Evolutionary conservation across 176 grass and related monocot genomes (phyloP), one percentile per base, ranked within the genome.

Genomic region (Microstegium vimineum): DNA sequence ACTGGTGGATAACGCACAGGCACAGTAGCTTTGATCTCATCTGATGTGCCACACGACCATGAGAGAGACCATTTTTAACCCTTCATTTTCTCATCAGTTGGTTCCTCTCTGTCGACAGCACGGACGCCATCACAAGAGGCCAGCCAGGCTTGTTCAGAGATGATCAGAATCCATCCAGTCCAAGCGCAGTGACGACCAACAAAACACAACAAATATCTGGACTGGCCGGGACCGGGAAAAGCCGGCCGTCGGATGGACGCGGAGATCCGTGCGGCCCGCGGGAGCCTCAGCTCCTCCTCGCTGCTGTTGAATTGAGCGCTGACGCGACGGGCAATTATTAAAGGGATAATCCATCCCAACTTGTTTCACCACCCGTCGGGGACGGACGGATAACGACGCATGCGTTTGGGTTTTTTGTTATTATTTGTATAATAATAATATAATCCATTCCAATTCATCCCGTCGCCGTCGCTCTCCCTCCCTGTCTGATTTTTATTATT

Each of bases 371-470:
- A 45, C 59, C 59, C 26, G 75, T 31, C 61, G 36, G 16, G 60
- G n/a, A n/a, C n/a, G n/a, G n/a, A n/a, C n/a, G n/a, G 60, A 65
- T 77, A 64, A 78, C 75, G 59, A 78, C 76, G 76, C 37, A 26
- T 3, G 52, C 54, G 3, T 7, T 22, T 23, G n/a, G 8, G 22
- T 57, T 57, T 57, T 57, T 57, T 57, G 22, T 23, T 57, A 23
- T 38, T 38, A 38, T 9, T 38, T 10, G 1, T 8, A 38, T 9
- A n/a, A n/a, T n/a, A n/a, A n/a, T n/a, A n/a, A n/a, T n/a, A n/a
- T n/a, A n/a, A n/a, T n/a, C n/a, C n/a, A 51, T 4, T 57, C 18
- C 8, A 11, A 1, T n/a, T 9, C 52, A 23, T 57, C 52, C 52
- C 52, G 22, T 23, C 52, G 0, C 22, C 3, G 22, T 56, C 51